Percentiles rank a stretch among this genome's conserved stretches.
Evolutionary conservation across 176 grass and related monocot species (phyloP).

Genomic region (Typha latifolia): DNA sequence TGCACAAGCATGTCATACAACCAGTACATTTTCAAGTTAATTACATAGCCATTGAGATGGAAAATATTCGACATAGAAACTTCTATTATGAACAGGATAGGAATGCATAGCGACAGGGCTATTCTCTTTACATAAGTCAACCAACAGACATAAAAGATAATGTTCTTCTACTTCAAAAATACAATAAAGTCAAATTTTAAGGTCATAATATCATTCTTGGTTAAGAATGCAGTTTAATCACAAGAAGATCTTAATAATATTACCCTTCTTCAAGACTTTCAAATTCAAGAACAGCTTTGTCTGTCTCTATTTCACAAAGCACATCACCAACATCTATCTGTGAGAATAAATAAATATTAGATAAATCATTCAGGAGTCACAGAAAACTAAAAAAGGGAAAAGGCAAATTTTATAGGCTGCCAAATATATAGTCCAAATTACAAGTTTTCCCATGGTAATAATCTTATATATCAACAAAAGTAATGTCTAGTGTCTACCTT

Average conservation of each 20-base stretch:
- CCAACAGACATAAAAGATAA: no score
- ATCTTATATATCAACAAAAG: not conserved
- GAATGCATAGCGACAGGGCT: not conserved
- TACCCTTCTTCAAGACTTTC: conserved; percentile 98
- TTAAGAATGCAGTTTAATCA: no score
- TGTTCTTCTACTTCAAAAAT: no score
- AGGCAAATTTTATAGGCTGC: not conserved
- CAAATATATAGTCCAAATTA: not conserved
- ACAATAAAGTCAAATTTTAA: no score
- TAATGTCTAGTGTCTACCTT: conserved; percentile 32
- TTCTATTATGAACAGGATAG: not conserved
- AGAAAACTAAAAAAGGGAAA: not conserved
- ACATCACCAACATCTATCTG: conserved; percentile 97
- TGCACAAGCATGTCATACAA: no score
- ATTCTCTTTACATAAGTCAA: no score
- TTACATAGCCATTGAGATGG: not conserved
- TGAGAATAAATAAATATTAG: conserved; percentile 16
- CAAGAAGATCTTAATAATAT: conserved; percentile 2
- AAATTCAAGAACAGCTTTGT: conserved; percentile 94
- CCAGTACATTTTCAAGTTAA: not conserved
- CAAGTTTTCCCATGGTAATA: not conserved
- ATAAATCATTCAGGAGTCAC: not conserved
- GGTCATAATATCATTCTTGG: no score
- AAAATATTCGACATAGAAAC: not conserved
- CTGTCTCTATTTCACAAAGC: conserved; percentile 97